Conservation (phyloP, 1,284 basidiomycete species). For the Singerocomus rubriflavus region DNA sequence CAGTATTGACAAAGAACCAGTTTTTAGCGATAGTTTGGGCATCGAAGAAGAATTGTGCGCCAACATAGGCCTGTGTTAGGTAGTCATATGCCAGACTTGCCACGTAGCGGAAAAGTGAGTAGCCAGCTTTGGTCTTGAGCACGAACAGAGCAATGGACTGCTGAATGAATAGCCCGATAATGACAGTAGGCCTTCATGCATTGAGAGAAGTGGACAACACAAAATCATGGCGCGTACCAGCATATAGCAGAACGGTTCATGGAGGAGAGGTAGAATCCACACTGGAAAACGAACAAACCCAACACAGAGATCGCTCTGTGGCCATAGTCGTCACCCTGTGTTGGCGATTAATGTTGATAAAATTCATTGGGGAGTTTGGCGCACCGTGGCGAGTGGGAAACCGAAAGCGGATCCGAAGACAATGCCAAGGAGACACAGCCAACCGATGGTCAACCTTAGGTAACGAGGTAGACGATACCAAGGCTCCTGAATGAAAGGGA, state of each 20-base stretch:
- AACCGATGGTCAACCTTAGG: constrained; percentile 62
- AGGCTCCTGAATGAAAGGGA: constrained; percentile 59
- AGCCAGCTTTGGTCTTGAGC: constrained; percentile 77
- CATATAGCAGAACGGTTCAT: constrained; percentile 58
- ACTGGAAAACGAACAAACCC: constrained; percentile 76
- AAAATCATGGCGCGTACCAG: constrained; percentile 44
- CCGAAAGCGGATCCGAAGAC: constrained; percentile 83
- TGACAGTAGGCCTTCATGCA: constrained; percentile 66
- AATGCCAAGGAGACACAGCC: constrained; percentile 69
- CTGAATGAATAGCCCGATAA: constrained; percentile 82
- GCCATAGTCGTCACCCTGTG: constrained; percentile 62
- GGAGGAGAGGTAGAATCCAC: constrained; percentile 65
- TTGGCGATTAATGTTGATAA: constrained; percentile 7
- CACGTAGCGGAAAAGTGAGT: constrained; percentile 78
- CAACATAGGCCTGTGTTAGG: constrained; percentile 58
- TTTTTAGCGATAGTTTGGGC: constrained; percentile 55
- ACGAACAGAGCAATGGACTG: constrained; percentile 85
- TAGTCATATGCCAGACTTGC: constrained; percentile 74
- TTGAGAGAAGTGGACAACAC: constrained; percentile 4
- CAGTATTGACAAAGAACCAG: constrained; percentile 81
- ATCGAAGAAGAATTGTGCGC: constrained; percentile 79
- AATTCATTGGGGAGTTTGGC: constrained; percentile 19
- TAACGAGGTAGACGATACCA: constrained; percentile 65
- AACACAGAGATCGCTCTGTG: constrained; percentile 81
- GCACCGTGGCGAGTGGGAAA: constrained; percentile 58